Evolutionary conservation across 306 rosid species (phyloP).

Genomic region (Cicer chorassanicum): DNA sequence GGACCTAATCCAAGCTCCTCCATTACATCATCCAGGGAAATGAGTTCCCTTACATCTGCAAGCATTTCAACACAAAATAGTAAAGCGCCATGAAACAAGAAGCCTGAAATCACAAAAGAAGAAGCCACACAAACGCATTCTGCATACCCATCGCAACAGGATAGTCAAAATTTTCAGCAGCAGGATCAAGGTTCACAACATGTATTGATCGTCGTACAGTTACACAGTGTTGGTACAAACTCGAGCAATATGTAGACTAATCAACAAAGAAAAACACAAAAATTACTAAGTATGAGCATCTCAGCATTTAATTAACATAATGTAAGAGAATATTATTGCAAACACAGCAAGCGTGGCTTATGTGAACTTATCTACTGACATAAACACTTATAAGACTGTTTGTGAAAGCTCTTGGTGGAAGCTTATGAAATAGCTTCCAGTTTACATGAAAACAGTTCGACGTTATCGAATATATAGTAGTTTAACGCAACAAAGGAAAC

Average conservation of each 20-base stretch:
- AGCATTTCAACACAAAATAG: constrained; percentile 35
- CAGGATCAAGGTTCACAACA: constrained; percentile 88
- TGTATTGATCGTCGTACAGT: constrained; percentile 58
- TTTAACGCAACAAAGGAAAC: background rate
- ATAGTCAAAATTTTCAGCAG: constrained; percentile 94
- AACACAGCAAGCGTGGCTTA: background rate
- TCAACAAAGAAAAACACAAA: constrained; percentile 18
- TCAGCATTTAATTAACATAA: background rate
- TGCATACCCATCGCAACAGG: constrained; percentile 85
- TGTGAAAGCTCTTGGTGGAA: no score
- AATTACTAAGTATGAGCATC: constrained; percentile 36
- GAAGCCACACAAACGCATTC: constrained; percentile 2
- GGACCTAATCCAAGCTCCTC: constrained; percentile 97
- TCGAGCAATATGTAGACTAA: constrained; percentile 87
- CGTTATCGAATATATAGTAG: background rate
- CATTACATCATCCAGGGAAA: constrained; percentile 94
- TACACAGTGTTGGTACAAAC: constrained; percentile 69
- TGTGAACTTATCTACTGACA: background rate
- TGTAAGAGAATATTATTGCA: background rate
- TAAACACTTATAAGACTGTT: background rate
- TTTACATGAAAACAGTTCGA: no score
- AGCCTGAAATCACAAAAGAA: background rate
- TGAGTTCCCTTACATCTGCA: constrained; percentile 89
- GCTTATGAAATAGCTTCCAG: no score
- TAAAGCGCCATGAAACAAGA: background rate